Base-by-base conservation (phyloP, 768 basidiomycete species). In the Termitomyces sp. region DNA sequence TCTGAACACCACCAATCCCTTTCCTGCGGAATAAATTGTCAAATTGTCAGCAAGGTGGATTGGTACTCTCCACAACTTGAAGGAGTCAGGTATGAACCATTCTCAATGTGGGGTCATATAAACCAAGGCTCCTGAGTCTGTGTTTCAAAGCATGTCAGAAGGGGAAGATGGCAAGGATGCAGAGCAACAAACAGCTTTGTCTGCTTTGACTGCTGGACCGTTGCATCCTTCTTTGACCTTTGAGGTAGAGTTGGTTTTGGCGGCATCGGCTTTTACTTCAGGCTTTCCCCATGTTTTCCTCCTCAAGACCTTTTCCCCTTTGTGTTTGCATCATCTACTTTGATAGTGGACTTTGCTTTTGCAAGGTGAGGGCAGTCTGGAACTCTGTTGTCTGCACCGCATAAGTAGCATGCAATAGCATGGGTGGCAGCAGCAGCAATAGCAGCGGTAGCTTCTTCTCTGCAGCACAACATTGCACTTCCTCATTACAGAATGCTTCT, bases 181-280 rank as follows among this genome's bases (percentile, higher is more conserved):
- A 7, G 53, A 54, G 3, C 39, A 3, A 54, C 53, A 48, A 48
- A 54, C 45, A 7, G 53, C 39, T 5, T 45, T 41, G 13, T 54
- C 53, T 18, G 45, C 53, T 25, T 54, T 54, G 27, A 48, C 45
- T 15, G 45, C 45, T 54, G 53, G 53, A 7, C 53, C 44, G 39
- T 53, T 33, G 13, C 52, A 53, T 22, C 52, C 52, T 38, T 44
- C 35, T 15, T 53, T 43, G 13, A 20, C 29, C 31, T 25, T 54
- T 54, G 27, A 25, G n/a, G 12, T 39, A 9, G 18, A 3, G 3
- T 43, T 27, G 3, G 22, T 12, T 35, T 54, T 47, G 1, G 45
- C 29, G 3, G 53, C 36, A 15, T 54, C 29, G 29, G 29, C 29
- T 9, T 29, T 29, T 9, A 3, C 29, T 29, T 29, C 29, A 4